These are phyloP conservation scores for Rubus idaeus DNA, from an alignment of 306 rosid species.

Conservation along the genomic window DNA sequence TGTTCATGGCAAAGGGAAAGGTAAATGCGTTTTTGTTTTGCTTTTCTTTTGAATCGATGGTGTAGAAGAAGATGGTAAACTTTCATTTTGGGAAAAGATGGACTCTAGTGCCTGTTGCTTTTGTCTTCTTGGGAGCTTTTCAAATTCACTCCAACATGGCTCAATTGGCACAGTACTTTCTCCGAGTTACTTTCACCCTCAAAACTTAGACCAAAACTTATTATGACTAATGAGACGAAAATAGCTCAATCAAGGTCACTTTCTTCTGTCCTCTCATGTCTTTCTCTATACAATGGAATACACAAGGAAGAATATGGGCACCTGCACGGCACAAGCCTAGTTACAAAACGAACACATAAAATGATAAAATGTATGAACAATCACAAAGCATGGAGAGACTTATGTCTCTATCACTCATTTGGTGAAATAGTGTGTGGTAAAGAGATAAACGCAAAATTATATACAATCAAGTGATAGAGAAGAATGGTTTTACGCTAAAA, in stretches of 20 bases:
- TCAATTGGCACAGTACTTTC: neutral
- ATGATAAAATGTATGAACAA: neutral
- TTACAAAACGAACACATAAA: neutral
- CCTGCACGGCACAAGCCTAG: neutral
- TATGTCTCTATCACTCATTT: too few relatives aligned
- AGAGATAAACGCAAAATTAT: too few relatives aligned
- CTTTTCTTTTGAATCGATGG: neutral
- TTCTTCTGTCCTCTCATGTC: neutral
- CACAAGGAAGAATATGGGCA: neutral
- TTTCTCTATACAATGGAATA: neutral
- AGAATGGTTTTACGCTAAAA: too few relatives aligned
- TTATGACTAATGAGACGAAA: neutral
- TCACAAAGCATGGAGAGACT: too few relatives aligned
- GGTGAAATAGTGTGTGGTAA: too few relatives aligned
- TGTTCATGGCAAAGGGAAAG: constrained; percentile 11
- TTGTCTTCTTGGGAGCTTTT: constrained; percentile 37
- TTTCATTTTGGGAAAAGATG: constrained; percentile 21
- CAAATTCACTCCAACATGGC: neutral
- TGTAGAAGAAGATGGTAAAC: constrained; percentile 40
- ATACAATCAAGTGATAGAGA: too few relatives aligned
- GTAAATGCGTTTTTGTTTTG: constrained; percentile 22
- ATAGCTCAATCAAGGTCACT: constrained; percentile 1
- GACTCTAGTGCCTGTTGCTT: constrained; percentile 34
- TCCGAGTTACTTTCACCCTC: neutral
- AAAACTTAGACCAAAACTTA: too few relatives aligned